Conservation (phyloP, 225 moss, liverwort and hornwort species). For the Climacium dendroides region DNA sequence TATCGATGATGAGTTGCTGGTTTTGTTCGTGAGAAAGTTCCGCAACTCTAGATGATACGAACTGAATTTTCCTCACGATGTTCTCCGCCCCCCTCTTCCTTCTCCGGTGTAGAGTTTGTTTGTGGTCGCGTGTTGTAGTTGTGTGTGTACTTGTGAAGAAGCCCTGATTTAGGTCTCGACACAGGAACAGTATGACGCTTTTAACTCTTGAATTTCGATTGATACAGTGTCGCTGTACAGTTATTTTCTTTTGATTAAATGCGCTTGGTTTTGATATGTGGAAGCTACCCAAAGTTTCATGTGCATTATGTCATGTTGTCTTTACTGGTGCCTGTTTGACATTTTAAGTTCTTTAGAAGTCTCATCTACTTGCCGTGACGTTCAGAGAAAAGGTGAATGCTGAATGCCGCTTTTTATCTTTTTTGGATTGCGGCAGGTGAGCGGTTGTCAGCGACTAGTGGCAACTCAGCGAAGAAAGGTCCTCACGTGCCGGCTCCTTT, state of each 20-base stretch:
- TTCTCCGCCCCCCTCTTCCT: neutral
- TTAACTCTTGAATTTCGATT: neutral
- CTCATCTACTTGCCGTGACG: neutral
- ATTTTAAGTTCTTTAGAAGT: neutral
- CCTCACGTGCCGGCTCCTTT: conserved; percentile 60
- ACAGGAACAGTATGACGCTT: neutral
- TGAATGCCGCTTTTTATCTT: neutral
- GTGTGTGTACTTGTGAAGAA: neutral
- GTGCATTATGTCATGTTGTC: neutral
- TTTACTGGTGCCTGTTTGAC: neutral
- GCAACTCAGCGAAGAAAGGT: conserved; percentile 61
- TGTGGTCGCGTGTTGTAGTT: neutral
- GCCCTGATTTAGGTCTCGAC: neutral
- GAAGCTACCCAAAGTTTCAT: neutral
- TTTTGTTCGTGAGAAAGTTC: neutral
- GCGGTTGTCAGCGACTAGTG: conserved; percentile 49
- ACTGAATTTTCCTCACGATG: neutral
- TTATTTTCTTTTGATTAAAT: neutral
- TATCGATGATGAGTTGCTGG: neutral
- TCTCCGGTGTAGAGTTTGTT: neutral
- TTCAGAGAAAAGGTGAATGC: neutral
- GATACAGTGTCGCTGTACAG: neutral
- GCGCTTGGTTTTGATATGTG: neutral
- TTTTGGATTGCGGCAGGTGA: conserved; percentile 35
- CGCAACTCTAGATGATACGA: neutral